These are phyloP conservation scores for Stipa capillata DNA, from an alignment of 176 grass and related monocot genomes.

Conservation along the genomic window DNA sequence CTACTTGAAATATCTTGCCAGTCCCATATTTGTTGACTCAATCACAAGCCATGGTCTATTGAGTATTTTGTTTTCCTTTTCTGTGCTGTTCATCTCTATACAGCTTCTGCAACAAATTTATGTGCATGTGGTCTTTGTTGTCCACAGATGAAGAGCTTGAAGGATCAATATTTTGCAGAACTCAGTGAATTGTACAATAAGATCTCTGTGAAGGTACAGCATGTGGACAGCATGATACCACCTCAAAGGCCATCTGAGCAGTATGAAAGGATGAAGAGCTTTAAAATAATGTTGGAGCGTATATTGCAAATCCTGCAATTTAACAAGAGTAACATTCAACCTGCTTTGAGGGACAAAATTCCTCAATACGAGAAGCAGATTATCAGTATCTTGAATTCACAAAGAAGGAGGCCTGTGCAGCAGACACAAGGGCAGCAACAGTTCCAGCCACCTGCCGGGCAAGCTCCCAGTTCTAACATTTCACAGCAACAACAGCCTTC, in stretches of 20 bases:
- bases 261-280: slow-evolving; percentile 68
- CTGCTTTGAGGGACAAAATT: slow-evolving; percentile 55
- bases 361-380: slow-evolving; percentile 69
- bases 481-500: slow-evolving; percentile 59
- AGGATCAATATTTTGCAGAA: slow-evolving; percentile 63
- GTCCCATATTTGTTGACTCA: neutral
- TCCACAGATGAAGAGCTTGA: slow-evolving; percentile 73
- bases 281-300: slow-evolving; percentile 56
- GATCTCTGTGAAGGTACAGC: slow-evolving; percentile 67
- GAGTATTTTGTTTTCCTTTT: neutral
- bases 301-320: slow-evolving; percentile 47
- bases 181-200: slow-evolving; percentile 58
- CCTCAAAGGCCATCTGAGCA: slow-evolving; percentile 52
- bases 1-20: neutral
- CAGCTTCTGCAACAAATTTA: neutral
- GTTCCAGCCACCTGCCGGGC: slow-evolving; percentile 50
- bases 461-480: slow-evolving; percentile 49
- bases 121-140: neutral
- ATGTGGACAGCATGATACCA: slow-evolving; percentile 44
- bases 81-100: neutral
- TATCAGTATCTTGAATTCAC: slow-evolving; percentile 41
- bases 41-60: neutral
- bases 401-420: slow-evolving; percentile 55
- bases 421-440: slow-evolving; percentile 43
- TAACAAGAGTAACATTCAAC: slow-evolving; percentile 47